Base-by-base conservation (phyloP, 75 land plant genomes). In the Sequoia sempervirens region DNA sequence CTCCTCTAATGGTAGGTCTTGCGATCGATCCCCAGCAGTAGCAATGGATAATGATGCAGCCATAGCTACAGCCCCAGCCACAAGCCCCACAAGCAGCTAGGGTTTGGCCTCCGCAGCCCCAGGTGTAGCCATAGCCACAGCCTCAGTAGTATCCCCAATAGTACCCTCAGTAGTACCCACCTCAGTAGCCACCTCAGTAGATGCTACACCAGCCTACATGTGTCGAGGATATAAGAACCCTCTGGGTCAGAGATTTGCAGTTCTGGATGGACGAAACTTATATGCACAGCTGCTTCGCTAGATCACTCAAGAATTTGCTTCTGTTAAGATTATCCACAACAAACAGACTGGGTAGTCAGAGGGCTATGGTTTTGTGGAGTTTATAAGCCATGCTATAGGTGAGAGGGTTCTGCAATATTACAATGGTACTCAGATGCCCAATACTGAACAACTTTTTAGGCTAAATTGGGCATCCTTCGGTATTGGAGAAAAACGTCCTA, bases 251-350 rank as follows among this genome's bases (percentile, higher is more conserved):
- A 30, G 91, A 89, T 86, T 82, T 89, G 50, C 91, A 88, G 83
- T 89, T 85, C 40, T 89, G 91, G 91, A 89, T 89, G 91, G 91
- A 89, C 70, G 91, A 89, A 80, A 85, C n/a, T 47, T 89, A 89
- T 83, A 58, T 89, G 46, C 83, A 85, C 40, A 83, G 78, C 74
- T 83, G 87, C 70, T 89, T 89, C 40, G 90, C 84, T 13, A n/a
- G n/a, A 80, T 80, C 36, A 89, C 87, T 1, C 81, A 81, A 82
- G 90, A 89, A n/a, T n/a, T n/a, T n/a, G n/a, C n/a, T n/a, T n/a
- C n/a, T n/a, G n/a, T n/a, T n/a, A n/a, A n/a, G n/a, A n/a, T n/a
- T n/a, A n/a, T n/a, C n/a, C n/a, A n/a, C n/a, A n/a, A n/a, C n/a
- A n/a, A n/a, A n/a, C n/a, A n/a, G n/a, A n/a, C n/a, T n/a, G n/a